Percentiles rank a stretch among this genome's conserved stretches.
These are phyloP conservation scores for Hericium erinaceus DNA, from an alignment of 768 basidiomycete genomes.

Conservation along the genomic window DNA sequence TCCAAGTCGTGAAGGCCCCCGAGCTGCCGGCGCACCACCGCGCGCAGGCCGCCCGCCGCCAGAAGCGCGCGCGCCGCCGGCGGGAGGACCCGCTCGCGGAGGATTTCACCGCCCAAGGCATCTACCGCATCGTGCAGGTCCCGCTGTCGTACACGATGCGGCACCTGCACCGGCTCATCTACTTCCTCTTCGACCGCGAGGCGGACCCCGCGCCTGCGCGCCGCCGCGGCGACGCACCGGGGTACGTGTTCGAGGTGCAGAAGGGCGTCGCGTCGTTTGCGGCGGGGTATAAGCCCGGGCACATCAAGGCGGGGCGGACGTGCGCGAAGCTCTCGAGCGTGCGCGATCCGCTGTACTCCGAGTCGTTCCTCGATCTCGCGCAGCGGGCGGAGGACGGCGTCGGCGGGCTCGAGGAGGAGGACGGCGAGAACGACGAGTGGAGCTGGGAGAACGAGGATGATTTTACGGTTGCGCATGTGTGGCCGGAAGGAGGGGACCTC, in stretches of 20 bases:
- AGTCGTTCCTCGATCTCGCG: constrained; percentile 20
- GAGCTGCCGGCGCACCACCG: constrained; percentile 1
- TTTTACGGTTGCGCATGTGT: constrained; percentile 47
- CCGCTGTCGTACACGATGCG: constrained; percentile 63
- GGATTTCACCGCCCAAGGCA: constrained; percentile 31
- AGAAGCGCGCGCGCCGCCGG: not conserved
- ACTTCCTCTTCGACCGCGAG: constrained; percentile 43
- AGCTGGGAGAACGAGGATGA: constrained; percentile 68
- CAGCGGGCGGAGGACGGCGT: constrained; percentile 6
- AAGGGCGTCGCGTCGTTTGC: constrained; percentile 34
- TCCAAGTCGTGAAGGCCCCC: constrained; percentile 38
- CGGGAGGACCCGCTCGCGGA: not conserved
- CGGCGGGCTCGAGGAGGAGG: constrained; percentile 4
- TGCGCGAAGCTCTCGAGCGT: constrained; percentile 22
- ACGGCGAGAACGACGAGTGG: constrained; percentile 36
- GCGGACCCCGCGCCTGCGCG: constrained; percentile 1
- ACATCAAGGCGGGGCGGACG: constrained; percentile 32
- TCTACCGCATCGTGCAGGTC: constrained; percentile 59
- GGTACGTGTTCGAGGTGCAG: constrained; percentile 56
- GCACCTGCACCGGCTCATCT: constrained; percentile 52
- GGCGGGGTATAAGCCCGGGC: constrained; percentile 32
- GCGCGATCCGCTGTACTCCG: constrained; percentile 20
- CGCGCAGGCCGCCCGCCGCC: not conserved
- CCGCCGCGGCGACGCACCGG: constrained; percentile 20
- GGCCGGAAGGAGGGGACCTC: constrained; percentile 35